Base-by-base conservation (phyloP, 2,329 filamentous ascomycete genomes). In the Fusarium sp. region DNA sequence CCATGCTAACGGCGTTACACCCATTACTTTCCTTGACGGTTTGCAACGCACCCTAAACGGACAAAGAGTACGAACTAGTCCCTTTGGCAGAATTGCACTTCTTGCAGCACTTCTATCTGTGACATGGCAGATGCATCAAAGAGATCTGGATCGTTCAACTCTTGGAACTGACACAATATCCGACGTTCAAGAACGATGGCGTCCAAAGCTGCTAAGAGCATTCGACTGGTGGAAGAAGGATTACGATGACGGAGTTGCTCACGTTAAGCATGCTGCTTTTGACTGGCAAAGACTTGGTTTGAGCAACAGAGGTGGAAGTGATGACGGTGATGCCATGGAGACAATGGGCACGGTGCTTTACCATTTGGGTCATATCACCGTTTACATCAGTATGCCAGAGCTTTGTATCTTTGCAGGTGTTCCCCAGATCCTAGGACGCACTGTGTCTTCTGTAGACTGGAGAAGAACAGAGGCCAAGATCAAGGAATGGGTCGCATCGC, bases 211-310 rank as follows among this genome's bases (percentile, higher is more conserved):
- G 13, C 49, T 77, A 10, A 49, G 75, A 15, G 75, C 75, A 6
- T 77, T 77, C 58, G 75, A 77, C 54, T 77, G 75, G 75, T 77
- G 75, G 75, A 77, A 77, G 53, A 76, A 77, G 26, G 75, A 77
- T 45, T 77, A 77, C 12, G 75, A 77, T 17, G 75, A 77, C 30
- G 75, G 75, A 6, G 68, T 77, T 41, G 75, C 75, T 9, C 75
- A 77, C 46, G 71, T 77, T 9, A 62, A 76, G 11, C 75, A 77
- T 30, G 75, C 75, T 27, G 75, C 75, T 6, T 77, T 77, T 62
- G 75, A 77, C 56, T 77, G 75, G 75, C 75, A 77, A 45, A 74
- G 75, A 15, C 44, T 77, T 7, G 75, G 75, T 1, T 35, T 75
- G 30, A 76, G 73, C 44, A 76, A 56, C 9, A 66, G 73, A 60